Percentiles rank a stretch among this genome's conserved stretches.
Evolutionary conservation across 139 green algal genomes (phyloP).

Genomic region (Coelastrella sp.): DNA sequence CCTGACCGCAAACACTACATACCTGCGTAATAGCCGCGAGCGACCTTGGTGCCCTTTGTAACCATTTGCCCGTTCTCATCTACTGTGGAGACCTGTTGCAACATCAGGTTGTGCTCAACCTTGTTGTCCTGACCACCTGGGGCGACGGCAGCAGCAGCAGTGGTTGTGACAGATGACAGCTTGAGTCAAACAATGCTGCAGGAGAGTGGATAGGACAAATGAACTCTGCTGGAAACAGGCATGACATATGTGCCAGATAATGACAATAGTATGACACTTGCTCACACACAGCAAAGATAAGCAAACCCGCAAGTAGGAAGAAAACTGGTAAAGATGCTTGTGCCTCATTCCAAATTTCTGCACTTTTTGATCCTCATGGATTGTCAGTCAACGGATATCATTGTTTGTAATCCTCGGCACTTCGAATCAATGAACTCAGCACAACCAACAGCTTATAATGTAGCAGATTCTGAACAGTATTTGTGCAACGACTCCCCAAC

Average conservation of each 20-base stretch:
- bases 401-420: conserved; percentile 30
- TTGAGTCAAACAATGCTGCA: too few relatives aligned
- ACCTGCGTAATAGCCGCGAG: conserved; percentile 40
- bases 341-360: conserved; percentile 51
- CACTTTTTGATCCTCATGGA: conserved; percentile 37
- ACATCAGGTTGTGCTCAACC: conserved; percentile 74
- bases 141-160: neutral
- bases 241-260: too few relatives aligned
- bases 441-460: too few relatives aligned
- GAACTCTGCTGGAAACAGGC: too few relatives aligned
- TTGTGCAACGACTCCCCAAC: too few relatives aligned
- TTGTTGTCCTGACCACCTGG: conserved; percentile 72
- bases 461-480: too few relatives aligned
- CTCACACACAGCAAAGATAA: too few relatives aligned
- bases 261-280: too few relatives aligned
- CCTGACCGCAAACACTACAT: too few relatives aligned
- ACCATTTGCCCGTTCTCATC: conserved; percentile 79
- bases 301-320: too few relatives aligned
- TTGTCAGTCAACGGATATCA: conserved; percentile 45
- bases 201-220: too few relatives aligned
- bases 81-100: conserved; percentile 83
- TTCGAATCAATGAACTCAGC: neutral
- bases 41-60: conserved; percentile 64
- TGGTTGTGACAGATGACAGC: neutral
- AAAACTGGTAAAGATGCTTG: too few relatives aligned